phyloP scores from a whole-genome alignment of 1,139 yeast species.

The Geotrichum reessii region DNA sequence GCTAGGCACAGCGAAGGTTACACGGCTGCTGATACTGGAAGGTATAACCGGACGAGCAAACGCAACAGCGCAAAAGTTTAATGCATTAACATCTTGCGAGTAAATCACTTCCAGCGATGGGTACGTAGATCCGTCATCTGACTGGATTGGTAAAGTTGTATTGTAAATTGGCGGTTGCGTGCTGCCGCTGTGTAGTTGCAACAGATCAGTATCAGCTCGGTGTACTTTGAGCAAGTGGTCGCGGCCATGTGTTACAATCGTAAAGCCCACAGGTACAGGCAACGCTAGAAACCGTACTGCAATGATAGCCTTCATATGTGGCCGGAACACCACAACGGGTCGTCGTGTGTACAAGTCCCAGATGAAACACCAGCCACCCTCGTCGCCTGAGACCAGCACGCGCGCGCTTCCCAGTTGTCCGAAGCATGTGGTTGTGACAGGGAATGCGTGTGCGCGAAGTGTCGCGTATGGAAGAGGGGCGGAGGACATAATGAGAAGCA shows the following conservation, averaged over 20 bases:
- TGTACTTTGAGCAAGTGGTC: conserved; percentile 35
- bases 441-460: conserved; percentile 31
- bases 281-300: conserved; percentile 22
- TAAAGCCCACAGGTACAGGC: neutral
- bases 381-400: conserved; percentile 32
- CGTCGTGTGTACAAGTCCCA: conserved; percentile 37
- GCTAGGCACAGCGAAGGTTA: conserved; percentile 36
- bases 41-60: conserved; percentile 13
- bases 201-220: conserved; percentile 21
- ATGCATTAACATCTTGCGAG: conserved; percentile 37
- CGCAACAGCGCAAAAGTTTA: conserved; percentile 38
- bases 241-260: conserved; percentile 38
- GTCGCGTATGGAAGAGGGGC: conserved; percentile 17
- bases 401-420: conserved; percentile 4
- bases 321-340: conserved; percentile 35
- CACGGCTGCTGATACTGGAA: neutral
- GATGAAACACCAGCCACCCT: conserved; percentile 37
- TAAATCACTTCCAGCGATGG: conserved; percentile 34
- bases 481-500: neutral
- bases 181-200: neutral
- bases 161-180: conserved; percentile 9
- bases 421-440: conserved; percentile 29
- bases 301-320: conserved; percentile 34
- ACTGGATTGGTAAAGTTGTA: conserved; percentile 21
- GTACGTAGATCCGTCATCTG: conserved; percentile 22